phyloP scores from a whole-genome alignment of 495 filamentous ascomycete genomes.

The Hapsidospora chrysogenum region DNA sequence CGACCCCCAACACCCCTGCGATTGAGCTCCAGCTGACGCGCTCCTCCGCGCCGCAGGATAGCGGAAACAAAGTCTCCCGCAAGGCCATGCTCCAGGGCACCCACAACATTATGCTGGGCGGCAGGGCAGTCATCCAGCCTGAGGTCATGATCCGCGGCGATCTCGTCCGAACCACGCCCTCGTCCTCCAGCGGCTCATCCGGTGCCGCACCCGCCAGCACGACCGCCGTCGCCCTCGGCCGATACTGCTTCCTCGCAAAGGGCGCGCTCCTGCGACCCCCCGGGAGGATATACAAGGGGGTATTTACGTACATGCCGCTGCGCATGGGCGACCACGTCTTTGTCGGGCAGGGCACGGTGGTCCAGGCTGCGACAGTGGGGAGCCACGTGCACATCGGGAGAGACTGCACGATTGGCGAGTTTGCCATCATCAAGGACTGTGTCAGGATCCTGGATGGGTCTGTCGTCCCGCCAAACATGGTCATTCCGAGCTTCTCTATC shows the following conservation, averaged over 20 bases:
- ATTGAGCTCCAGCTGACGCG: constrained; percentile 1
- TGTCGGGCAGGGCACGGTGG: constrained; percentile 52
- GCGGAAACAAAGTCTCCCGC: constrained; percentile 94
- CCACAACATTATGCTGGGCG: constrained; percentile 92
- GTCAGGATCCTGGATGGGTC: constrained; percentile 67
- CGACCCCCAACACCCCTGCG: constrained; percentile 2
- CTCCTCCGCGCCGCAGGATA: constrained; percentile 41
- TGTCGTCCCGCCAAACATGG: constrained; percentile 73
- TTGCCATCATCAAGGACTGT: constrained; percentile 82
- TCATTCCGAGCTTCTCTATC: constrained; percentile 75
- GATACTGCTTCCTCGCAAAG: constrained; percentile 71
- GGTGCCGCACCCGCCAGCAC: constrained; percentile 22
- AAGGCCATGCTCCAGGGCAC: constrained; percentile 80
- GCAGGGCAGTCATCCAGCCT: constrained; percentile 84
- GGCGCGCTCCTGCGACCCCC: constrained; percentile 63
- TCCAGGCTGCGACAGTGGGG: constrained; percentile 65
- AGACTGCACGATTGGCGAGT: constrained; percentile 57
- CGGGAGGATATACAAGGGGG: constrained; percentile 48
- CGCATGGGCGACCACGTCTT: constrained; percentile 90
- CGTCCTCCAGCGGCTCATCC: constrained; percentile 7
- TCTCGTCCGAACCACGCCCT: constrained; percentile 41
- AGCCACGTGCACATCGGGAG: constrained; percentile 71
- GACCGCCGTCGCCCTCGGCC: constrained; percentile 69
- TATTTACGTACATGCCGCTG: constrained; percentile 62
- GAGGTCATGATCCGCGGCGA: constrained; percentile 89